These are phyloP conservation scores for Urochloa ruziziensis DNA, from an alignment of 176 grass and related monocot genomes.

Conservation along the genomic window DNA sequence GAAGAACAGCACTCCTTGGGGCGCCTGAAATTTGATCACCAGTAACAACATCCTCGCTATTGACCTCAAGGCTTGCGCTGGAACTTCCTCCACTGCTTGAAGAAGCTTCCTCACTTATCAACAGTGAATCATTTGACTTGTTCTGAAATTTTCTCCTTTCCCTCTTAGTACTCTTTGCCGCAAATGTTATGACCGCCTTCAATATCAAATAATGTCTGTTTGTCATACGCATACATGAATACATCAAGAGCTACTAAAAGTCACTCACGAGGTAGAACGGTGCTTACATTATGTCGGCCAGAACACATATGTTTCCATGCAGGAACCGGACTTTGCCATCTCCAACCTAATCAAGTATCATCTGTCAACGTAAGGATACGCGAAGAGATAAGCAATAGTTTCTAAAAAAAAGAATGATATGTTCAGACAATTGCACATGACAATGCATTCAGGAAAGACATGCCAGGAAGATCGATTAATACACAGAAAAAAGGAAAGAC, in stretches of 20 bases:
- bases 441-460: neutral
- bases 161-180: constrained; percentile 42
- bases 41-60: constrained; percentile 18
- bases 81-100: constrained; percentile 3
- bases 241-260: neutral
- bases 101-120: constrained; percentile 27
- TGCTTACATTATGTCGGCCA: neutral
- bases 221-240: neutral
- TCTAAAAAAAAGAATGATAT: neutral
- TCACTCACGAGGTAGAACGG: neutral
- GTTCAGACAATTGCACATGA: neutral
- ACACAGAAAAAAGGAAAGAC: neutral
- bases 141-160: constrained; percentile 32
- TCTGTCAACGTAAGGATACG: constrained; percentile 38
- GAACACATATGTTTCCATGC: neutral
- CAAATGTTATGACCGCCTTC: constrained; percentile 55
- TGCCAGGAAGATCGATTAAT: neutral
- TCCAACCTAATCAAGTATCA: constrained; percentile 40
- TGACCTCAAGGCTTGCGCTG: constrained; percentile 6
- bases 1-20: constrained; percentile 67
- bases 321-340: neutral
- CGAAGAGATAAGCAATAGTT: neutral
- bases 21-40: constrained; percentile 23
- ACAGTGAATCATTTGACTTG: constrained; percentile 22
- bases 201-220: neutral